phyloP scores from a whole-genome alignment of 192 early-diverging fungal species.

The Coemansia sp. region DNA sequence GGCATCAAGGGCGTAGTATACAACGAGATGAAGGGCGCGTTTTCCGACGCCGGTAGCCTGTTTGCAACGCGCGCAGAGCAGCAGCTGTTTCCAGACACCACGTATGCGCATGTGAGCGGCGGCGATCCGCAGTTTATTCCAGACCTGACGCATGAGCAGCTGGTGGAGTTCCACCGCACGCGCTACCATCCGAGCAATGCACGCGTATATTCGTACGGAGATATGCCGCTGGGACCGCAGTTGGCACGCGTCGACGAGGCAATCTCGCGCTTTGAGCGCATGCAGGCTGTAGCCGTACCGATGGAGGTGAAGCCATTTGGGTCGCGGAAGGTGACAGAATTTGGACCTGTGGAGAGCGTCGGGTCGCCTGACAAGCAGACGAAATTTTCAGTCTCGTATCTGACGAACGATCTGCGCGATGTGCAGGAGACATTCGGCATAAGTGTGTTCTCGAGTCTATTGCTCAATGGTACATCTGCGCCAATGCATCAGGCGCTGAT shows the following conservation, averaged over 20 bases:
- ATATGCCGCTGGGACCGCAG: slow-evolving; percentile 73
- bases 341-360: slow-evolving; percentile 47
- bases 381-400: slow-evolving; percentile 71
- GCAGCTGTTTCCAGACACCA: slow-evolving; percentile 79
- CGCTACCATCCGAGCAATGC: slow-evolving; percentile 95
- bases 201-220: slow-evolving; percentile 88
- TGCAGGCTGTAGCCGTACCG: slow-evolving; percentile 50
- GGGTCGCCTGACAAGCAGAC: slow-evolving; percentile 68
- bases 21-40: slow-evolving; percentile 96
- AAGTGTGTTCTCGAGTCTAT: slow-evolving; percentile 71
- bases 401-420: slow-evolving; percentile 77
- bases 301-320: slow-evolving; percentile 57
- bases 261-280: slow-evolving; percentile 60
- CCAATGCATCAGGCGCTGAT: slow-evolving; percentile 95
- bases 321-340: slow-evolving; percentile 43
- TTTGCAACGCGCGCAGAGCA: slow-evolving; percentile 76
- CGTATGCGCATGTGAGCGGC: slow-evolving; percentile 81
- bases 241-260: slow-evolving; percentile 64
- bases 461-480: slow-evolving; percentile 84
- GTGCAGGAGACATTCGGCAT: slow-evolving; percentile 82
- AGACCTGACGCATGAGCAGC: slow-evolving; percentile 79
- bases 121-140: slow-evolving; percentile 89
- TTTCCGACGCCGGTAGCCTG: slow-evolving; percentile 79
- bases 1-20: slow-evolving; percentile 94
- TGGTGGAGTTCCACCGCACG: slow-evolving; percentile 77